These are phyloP conservation scores for Arabidopsis suecica DNA, from an alignment of 345 rosid species.

Conservation along the genomic window DNA sequence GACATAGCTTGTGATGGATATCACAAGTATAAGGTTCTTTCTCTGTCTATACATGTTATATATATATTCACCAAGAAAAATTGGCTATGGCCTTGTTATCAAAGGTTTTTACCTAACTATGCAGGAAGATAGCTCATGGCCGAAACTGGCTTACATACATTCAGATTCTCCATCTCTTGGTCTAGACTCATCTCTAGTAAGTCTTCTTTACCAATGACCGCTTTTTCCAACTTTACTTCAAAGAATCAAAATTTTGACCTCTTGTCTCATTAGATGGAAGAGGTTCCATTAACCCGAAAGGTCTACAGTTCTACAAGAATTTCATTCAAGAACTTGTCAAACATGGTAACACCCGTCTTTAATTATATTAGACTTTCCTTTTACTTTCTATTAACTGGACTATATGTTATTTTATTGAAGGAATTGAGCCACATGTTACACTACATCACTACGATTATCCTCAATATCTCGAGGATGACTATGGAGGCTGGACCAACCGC, in stretches of 20 bases:
- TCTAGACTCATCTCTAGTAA: not conserved
- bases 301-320: not conserved
- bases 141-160: not conserved
- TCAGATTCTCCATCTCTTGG: not conserved
- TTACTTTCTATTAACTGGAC: not conserved
- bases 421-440: slow-evolving; percentile 3
- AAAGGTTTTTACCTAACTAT: not conserved
- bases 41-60: not conserved
- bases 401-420: not conserved
- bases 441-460: not conserved
- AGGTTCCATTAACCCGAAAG: not conserved
- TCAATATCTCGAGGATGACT: slow-evolving; percentile 1
- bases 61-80: not conserved
- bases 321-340: not conserved
- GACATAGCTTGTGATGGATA: not conserved
- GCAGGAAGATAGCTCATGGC: not conserved
- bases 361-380: not conserved
- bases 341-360: not conserved
- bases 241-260: not conserved
- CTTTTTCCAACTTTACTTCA: not conserved
- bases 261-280: not conserved
- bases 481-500: not conserved
- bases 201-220: not conserved
- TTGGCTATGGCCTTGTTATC: not conserved
- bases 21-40: not conserved